Evolutionary conservation across 768 basidiomycete species (phyloP).

Genomic region (Pilatotrama ljubarskyi): DNA sequence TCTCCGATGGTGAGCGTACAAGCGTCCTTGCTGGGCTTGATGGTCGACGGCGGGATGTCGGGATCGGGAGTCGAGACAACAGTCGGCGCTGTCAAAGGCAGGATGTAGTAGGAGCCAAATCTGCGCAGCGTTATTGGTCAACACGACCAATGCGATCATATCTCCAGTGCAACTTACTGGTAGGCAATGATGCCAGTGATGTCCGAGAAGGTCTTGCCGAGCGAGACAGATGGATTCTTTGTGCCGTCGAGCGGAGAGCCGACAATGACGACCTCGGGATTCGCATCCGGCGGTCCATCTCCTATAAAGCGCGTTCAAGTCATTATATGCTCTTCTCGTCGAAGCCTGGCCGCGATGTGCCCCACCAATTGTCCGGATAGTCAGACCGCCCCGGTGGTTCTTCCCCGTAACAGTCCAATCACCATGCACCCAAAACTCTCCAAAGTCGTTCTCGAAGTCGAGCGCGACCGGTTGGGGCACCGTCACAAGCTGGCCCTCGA

Average conservation of each 20-base stretch:
- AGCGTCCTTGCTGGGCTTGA: conserved; percentile 34
- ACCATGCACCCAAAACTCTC: conserved; percentile 60
- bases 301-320: conserved; percentile 31
- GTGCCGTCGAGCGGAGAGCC: conserved; percentile 55
- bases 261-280: conserved; percentile 57
- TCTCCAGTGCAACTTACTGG: conserved; percentile 35
- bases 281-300: conserved; percentile 53
- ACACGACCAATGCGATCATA: neutral
- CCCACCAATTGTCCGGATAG: conserved; percentile 47
- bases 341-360: neutral
- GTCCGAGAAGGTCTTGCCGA: conserved; percentile 48
- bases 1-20: conserved; percentile 55
- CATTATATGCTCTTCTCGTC: neutral
- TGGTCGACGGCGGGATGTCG: conserved; percentile 41
- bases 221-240: conserved; percentile 49
- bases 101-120: conserved; percentile 54
- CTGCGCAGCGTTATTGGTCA: neutral
- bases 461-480: conserved; percentile 48
- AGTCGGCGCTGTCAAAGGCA: conserved; percentile 55
- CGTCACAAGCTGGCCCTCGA: conserved; percentile 58
- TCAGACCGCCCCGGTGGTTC: conserved; percentile 57
- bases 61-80: conserved; percentile 43
- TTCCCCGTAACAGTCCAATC: conserved; percentile 55
- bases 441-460: conserved; percentile 51
- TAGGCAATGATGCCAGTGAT: conserved; percentile 57